Evolutionary conservation across 805 yeast species (phyloP), one percentile per base, ranked within the genome.

Genomic region (Candida sakaeoensis): DNA sequence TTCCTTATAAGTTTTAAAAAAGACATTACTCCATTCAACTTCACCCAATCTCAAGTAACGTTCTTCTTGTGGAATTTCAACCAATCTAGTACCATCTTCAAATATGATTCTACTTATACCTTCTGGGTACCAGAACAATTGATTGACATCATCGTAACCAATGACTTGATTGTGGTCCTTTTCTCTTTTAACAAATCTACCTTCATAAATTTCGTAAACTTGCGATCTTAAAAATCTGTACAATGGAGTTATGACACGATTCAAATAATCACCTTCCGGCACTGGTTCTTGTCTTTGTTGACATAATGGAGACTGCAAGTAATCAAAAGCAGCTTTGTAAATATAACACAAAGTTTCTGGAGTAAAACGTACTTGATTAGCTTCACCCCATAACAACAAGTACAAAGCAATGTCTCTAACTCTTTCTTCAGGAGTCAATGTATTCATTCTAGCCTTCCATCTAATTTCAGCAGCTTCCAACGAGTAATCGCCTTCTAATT

Each of bases 41-140:
- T 93, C 97, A 52, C 96, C 96, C 44, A 93, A 75, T 63, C 85
- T 80, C 55, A 80, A 74, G 61, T 80, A 95, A 65, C 99, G 85
- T 68, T 93, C 96, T 55, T 80, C 87, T 43, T 80, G 77, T 26
- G 96, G 95, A 54, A 90, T 69, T 54, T 93, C 98, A 38, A 90
- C 86, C 53, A 93, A 73, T 61, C 96, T 82, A 14, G 95, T 74
- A 50, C 96, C 96, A 60, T 93, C 98, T 60, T 85, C 93, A 55
- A 91, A 78, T 37, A 83, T 77, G 54, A 93, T 90, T 67, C 93
- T 83, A 44, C 95, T 82, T 50, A 93, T 85, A 75, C 99, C 99
- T 70, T 95, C 98, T 35, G 98, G 97, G 68, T 95, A 93, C 99
- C 99, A 93, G 70, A 95, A 93, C 54, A 93, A 76, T 74, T 93